phyloP scores from a whole-genome alignment of 495 filamentous ascomycete genomes.

The Xylaria palmicola region DNA sequence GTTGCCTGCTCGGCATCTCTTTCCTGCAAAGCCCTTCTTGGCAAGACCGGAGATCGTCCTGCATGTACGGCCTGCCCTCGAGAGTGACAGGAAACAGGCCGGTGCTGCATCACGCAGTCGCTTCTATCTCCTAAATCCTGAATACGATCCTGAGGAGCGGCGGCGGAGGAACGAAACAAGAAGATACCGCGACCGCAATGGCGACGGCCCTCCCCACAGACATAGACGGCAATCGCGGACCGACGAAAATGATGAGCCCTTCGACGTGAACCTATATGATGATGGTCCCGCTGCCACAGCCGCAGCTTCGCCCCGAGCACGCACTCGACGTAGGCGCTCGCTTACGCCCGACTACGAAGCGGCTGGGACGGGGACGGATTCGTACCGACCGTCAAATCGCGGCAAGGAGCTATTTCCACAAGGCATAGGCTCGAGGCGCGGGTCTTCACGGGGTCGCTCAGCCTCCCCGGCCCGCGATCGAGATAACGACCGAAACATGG shows the following conservation, averaged over 20 bases:
- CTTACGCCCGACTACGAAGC: conserved; percentile 34
- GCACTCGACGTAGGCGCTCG: conserved; percentile 32
- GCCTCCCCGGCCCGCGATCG: conserved; percentile 70
- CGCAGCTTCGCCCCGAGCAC: conserved; percentile 15
- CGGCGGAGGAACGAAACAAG: conserved; percentile 50
- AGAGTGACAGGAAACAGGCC: conserved; percentile 73
- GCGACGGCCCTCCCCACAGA: conserved; percentile 56
- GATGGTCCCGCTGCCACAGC: conserved; percentile 48
- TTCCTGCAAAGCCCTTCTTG: conserved; percentile 61
- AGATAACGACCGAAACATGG: conserved; percentile 55
- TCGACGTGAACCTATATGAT: conserved; percentile 77
- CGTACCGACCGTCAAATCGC: conserved; percentile 32
- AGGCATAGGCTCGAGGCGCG: conserved; percentile 27
- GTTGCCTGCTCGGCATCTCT: conserved; percentile 49
- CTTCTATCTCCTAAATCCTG: conserved; percentile 88
- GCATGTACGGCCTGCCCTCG: conserved; percentile 69
- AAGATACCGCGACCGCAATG: conserved; percentile 58
- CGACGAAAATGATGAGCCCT: conserved; percentile 52
- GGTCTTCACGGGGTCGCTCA: conserved; percentile 58
- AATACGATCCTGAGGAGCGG: conserved; percentile 79
- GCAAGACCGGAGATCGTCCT: conserved; percentile 68
- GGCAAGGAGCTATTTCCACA: conserved; percentile 57
- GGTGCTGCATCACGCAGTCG: conserved; percentile 77
- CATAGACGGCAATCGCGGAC: conserved; percentile 39
- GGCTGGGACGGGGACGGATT: conserved; percentile 26